Conservation (phyloP, 305 asterid species). For the Lippia alba region DNA sequence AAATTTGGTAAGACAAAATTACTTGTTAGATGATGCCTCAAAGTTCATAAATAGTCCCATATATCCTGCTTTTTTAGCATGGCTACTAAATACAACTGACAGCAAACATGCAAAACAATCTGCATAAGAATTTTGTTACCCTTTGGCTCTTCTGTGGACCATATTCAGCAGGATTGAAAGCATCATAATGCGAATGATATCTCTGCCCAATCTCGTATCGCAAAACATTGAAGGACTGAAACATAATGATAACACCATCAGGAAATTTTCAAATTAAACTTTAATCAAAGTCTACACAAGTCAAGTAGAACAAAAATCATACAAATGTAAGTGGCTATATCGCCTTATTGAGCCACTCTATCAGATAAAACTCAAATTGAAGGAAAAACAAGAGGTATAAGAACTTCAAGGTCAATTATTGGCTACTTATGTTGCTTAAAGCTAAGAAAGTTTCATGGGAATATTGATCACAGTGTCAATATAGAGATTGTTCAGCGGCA, state of each 20-base stretch:
- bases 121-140: slow-evolving; percentile 48
- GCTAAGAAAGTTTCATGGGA: slow-evolving; percentile 4
- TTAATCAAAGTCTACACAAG: slow-evolving; percentile 31
- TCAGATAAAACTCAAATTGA: neutral
- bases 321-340: slow-evolving; percentile 16
- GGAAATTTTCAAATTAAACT: slow-evolving; percentile 22
- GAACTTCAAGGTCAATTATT: slow-evolving; percentile 6
- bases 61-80: slow-evolving; percentile 7
- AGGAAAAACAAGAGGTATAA: neutral
- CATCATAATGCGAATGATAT: slow-evolving; percentile 88
- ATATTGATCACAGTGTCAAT: neutral
- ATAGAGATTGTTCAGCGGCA: too few relatives aligned
- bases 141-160: slow-evolving; percentile 97
- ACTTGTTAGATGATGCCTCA: neutral
- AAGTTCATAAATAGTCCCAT: slow-evolving; percentile 15
- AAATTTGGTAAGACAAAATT: too few relatives aligned
- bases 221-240: slow-evolving; percentile 89
- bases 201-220: slow-evolving; percentile 92
- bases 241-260: slow-evolving; percentile 37
- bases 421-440: neutral
- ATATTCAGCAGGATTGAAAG: slow-evolving; percentile 86
- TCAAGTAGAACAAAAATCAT: slow-evolving; percentile 25
- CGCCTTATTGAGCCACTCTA: neutral
- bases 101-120: slow-evolving; percentile 22
- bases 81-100: slow-evolving; percentile 12